Evolutionary conservation across 2,329 filamentous ascomycete species (phyloP), one percentile per base, ranked within the genome.

Genomic region (Colletotrichum liaoningense): DNA sequence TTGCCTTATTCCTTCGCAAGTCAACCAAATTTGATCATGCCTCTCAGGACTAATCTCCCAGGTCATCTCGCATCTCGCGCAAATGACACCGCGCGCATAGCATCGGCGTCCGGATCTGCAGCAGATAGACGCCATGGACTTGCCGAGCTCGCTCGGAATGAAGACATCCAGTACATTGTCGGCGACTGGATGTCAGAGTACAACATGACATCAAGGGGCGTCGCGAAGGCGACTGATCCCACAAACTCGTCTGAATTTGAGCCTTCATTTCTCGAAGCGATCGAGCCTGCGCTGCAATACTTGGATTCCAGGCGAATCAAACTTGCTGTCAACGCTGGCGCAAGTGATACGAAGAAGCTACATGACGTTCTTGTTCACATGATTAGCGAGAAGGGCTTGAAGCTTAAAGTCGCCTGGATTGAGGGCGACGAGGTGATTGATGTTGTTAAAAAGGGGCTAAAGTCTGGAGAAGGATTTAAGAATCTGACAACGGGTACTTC

Each of bases 151-250:
- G 78, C 76, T 8, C 69, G 65, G 1, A 71, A 76, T 5, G 77
- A 76, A 54, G 75, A 79, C 54, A 76, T 83, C 8, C 78, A 84
- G 62, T 81, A 84, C 56, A 83, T 84, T 38, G 82, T 81, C 1
- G 83, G 82, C 24, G 83, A 84, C 76, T 84, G 82, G 79, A 79
- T 84, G 58, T 83, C 82, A 11, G 83, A 84, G 74, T 85, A 85
- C 74, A 90, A 89, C 77, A 88, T 90, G 82, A 86, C 87, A 69
- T 82, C 74, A 79, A 81, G 72, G 77, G 82, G 75, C 73, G 63
- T 24, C 5, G 63, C 52, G 12, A 65, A 65, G 62, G 79, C 77
- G 19, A 79, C 81, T 52, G 76, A 80, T 16, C 66, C 64, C 3
- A 72, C 74, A 4, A 54, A 73, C 24, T 78, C 82, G 26, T 78